Conservation (phyloP, 495 filamentous ascomycete species). For the Corynascus novoguineensis region DNA sequence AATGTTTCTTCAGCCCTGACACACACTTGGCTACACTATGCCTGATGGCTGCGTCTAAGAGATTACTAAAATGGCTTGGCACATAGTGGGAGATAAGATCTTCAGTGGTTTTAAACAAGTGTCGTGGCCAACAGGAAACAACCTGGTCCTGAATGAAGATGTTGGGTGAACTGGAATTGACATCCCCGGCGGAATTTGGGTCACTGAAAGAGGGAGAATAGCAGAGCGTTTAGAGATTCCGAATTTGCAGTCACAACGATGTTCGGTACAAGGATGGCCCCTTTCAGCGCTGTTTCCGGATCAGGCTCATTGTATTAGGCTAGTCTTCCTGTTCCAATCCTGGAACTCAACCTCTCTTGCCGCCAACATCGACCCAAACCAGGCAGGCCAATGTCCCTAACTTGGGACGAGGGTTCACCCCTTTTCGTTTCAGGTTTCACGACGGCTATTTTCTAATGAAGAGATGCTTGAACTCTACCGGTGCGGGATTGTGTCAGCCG, state of each 20-base stretch:
- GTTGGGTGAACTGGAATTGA: neutral
- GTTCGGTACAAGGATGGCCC: too few relatives aligned
- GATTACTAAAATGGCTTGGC: constrained; percentile 4
- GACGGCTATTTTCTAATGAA: constrained; percentile 11
- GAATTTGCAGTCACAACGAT: too few relatives aligned
- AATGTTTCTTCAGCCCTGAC: constrained; percentile 1
- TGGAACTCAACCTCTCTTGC: too few relatives aligned
- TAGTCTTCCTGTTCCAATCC: neutral
- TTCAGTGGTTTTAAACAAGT: neutral
- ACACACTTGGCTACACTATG: too few relatives aligned
- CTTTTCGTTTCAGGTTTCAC: constrained; percentile 23
- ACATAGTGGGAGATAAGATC: too few relatives aligned
- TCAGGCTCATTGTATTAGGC: neutral
- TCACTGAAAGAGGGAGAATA: neutral
- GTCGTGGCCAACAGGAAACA: neutral
- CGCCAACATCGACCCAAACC: too few relatives aligned
- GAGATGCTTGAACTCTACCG: neutral
- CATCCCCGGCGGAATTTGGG: neutral
- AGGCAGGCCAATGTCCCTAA: too few relatives aligned
- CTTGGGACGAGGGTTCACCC: neutral
- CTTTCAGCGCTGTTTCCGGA: neutral
- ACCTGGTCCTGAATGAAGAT: neutral
- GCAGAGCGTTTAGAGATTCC: neutral
- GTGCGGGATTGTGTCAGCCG: constrained; percentile 3
- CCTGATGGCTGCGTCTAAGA: neutral